A percentile compares a stretch with the other conserved stretches of the same genome.
These are phyloP conservation scores for Hibiscus tridactylites DNA, from an alignment of 345 rosid species.

Conservation along the genomic window DNA sequence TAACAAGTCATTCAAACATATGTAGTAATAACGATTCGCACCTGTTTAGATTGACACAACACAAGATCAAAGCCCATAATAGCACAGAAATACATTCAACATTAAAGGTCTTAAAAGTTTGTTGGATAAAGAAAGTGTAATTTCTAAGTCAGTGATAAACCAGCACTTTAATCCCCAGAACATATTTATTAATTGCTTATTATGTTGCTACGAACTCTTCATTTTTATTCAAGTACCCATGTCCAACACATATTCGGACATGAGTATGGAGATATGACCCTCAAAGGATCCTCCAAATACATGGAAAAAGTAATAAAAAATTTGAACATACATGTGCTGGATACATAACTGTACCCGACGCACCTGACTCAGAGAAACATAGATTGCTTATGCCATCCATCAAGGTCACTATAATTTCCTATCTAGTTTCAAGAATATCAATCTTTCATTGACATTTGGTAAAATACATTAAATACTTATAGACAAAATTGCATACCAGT, in stretches of 20 bases:
- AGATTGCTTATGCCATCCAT: too few species aligned
- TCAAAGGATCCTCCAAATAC: too few species aligned
- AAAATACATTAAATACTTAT: not conserved
- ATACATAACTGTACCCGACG: too few species aligned
- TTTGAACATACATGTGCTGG: too few species aligned
- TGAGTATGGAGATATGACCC: too few species aligned
- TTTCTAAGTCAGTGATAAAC: not conserved
- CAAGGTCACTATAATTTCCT: not conserved
- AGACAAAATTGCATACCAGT: slow-evolving; percentile 48
- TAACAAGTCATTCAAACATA: slow-evolving; percentile 78
- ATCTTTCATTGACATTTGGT: not conserved
- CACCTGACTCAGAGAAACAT: too few species aligned
- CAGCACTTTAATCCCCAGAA: too few species aligned
- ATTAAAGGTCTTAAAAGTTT: not conserved
- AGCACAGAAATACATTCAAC: not conserved
- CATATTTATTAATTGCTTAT: too few species aligned
- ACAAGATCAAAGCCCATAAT: slow-evolving; percentile 9
- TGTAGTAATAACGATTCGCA: slow-evolving; percentile 78
- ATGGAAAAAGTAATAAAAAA: too few species aligned
- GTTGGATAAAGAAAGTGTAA: not conserved
- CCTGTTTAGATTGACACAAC: slow-evolving; percentile 33
- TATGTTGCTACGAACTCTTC: too few species aligned
- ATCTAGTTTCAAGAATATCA: not conserved
- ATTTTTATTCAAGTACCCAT: too few species aligned
- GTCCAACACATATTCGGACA: too few species aligned